phyloP scores from a whole-genome alignment of 345 rosid species.

The Raphanus raphanistrum region DNA sequence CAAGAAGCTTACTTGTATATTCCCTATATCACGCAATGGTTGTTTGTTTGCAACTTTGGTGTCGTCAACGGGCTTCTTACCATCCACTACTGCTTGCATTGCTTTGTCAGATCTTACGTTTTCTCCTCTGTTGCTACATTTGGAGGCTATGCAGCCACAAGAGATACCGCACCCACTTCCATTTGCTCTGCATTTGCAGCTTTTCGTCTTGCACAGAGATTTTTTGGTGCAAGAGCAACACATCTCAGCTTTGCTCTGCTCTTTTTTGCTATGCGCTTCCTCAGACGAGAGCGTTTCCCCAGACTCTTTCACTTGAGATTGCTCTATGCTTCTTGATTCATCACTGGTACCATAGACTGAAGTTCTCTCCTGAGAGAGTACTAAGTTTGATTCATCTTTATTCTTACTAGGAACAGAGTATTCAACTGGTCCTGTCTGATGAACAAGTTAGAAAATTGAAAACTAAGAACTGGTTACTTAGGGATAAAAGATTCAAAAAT shows the following conservation, averaged over 20 bases:
- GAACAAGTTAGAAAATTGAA: constrained; percentile 16
- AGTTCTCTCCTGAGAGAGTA: constrained; percentile 38
- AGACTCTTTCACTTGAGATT: constrained; percentile 45
- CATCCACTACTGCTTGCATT: constrained; percentile 1
- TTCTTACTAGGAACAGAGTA: constrained; percentile 48
- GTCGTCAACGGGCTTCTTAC: constrained; percentile 41
- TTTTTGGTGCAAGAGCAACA: constrained; percentile 82
- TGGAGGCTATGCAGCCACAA: constrained; percentile 63
- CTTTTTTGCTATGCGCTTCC: constrained; percentile 27
- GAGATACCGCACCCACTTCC: constrained; percentile 65
- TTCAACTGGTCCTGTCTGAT: constrained; percentile 47
- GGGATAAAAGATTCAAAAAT: not conserved
- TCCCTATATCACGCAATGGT: constrained; percentile 74
- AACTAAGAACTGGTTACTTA: not conserved
- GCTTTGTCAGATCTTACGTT: not conserved
- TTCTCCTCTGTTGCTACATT: constrained; percentile 67
- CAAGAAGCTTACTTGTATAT: constrained; percentile 47
- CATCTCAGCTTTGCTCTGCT: constrained; percentile 34
- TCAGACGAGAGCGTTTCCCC: constrained; percentile 41
- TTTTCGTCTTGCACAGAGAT: constrained; percentile 75
- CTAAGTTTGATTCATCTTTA: constrained; percentile 12
- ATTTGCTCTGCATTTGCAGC: constrained; percentile 71
- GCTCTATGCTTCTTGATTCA: not conserved
- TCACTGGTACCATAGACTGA: constrained; percentile 27
- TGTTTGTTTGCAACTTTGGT: constrained; percentile 41